Evolutionary conservation across 23 red algal species (phyloP).

Genomic region (Gracilaria vermiculophylla): DNA sequence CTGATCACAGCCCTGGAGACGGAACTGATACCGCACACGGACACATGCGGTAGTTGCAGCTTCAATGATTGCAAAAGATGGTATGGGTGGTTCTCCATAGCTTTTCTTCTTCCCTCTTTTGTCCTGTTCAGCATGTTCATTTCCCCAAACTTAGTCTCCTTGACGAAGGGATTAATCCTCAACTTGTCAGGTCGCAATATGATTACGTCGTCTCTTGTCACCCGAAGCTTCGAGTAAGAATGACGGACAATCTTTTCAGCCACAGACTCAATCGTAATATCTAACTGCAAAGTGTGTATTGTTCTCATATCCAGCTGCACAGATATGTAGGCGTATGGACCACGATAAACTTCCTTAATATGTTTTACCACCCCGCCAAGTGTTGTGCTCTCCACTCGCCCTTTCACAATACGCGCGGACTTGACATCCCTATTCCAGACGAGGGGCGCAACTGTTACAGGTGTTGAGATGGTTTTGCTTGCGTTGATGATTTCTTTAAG

Average conservation of each 20-base stretch:
- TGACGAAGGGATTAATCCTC: slow-evolving; percentile 42
- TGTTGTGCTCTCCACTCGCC: slow-evolving; percentile 72
- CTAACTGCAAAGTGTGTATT: slow-evolving; percentile 76
- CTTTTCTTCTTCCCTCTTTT: slow-evolving; percentile 44
- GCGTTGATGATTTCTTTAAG: slow-evolving; percentile 99
- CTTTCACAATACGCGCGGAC: slow-evolving; percentile 82
- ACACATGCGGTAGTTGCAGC: slow-evolving; percentile 59
- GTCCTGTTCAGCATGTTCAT: slow-evolving; percentile 1
- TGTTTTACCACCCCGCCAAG: slow-evolving; percentile 77
- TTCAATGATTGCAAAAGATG: slow-evolving; percentile 57
- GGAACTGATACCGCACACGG: slow-evolving; percentile 73
- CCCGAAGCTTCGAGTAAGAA: slow-evolving; percentile 61
- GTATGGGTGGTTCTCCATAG: slow-evolving; percentile 32
- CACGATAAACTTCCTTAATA: slow-evolving; percentile 82
- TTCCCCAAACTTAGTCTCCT: slow-evolving; percentile 11
- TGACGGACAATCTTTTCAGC: slow-evolving; percentile 42
- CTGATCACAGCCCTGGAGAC: slow-evolving; percentile 81
- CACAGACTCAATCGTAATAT: slow-evolving; percentile 48
- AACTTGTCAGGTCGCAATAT: slow-evolving; percentile 57
- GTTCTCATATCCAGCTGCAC: slow-evolving; percentile 73
- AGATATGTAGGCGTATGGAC: slow-evolving; percentile 69
- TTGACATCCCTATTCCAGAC: slow-evolving; percentile 42
- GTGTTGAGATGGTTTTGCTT: slow-evolving; percentile 81
- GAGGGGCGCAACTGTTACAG: slow-evolving; percentile 79
- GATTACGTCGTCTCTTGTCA: slow-evolving; percentile 55